Conservation (phyloP, 169 alveolate genomes). For the Plasmodium relictum region DNA sequence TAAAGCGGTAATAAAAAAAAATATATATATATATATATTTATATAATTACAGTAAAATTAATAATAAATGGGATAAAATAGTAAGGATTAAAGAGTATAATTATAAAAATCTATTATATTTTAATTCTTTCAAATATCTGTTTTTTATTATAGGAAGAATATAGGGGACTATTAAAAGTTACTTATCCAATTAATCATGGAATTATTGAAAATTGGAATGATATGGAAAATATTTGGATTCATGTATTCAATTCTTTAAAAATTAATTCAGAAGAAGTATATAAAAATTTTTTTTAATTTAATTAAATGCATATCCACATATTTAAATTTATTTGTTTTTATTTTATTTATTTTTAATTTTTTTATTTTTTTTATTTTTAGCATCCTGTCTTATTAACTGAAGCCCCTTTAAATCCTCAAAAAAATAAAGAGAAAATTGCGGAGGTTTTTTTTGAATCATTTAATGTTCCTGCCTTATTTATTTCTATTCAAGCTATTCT, state of each 20-base stretch:
- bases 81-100: too few species aligned
- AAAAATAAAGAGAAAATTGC: constrained; percentile 84
- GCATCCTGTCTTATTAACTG: constrained; percentile 82
- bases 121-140: not conserved
- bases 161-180: constrained; percentile 86
- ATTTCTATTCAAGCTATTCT: constrained; percentile 85
- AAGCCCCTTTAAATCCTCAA: constrained; percentile 83
- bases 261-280: constrained; percentile 81
- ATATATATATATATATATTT: not conserved
- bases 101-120: too few species aligned
- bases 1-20: constrained; percentile 45
- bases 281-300: constrained; percentile 2
- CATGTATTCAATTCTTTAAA: constrained; percentile 83
- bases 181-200: constrained; percentile 90
- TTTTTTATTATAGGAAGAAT: constrained; percentile 62
- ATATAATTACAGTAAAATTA: too few species aligned
- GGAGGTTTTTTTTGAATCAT: constrained; percentile 85
- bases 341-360: not conserved
- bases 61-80: too few species aligned
- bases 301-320: constrained; percentile 46
- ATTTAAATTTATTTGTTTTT: constrained; percentile 50
- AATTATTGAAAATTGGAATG: constrained; percentile 87
- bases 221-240: constrained; percentile 84
- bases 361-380: constrained; percentile 13
- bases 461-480: constrained; percentile 85